Base-by-base conservation (phyloP, 352 stramenopile species). In the Peronospora belbahrii region DNA sequence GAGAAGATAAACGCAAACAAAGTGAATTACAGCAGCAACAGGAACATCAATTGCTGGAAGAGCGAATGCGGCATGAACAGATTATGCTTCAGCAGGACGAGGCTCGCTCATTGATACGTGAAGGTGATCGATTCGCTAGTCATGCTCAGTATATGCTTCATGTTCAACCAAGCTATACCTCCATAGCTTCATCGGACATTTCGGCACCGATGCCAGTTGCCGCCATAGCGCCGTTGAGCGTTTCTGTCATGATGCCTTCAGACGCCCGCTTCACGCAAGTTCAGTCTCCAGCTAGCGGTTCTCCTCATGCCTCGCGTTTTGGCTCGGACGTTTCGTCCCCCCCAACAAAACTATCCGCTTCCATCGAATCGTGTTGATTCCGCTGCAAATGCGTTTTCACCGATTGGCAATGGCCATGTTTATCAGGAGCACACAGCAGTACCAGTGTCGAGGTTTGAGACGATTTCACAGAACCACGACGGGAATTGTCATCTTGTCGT, bases 121-220 rank as follows among this genome's bases (percentile, higher is more conserved):
- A 62, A 28, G 33, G 54, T 14, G 60, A 36, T 31, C 34, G 6
- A 33, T 54, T 37, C 14, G 42, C 61, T 14, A 55, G 43, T 37
- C 48, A 65, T 37, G 49, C 49, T 22, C 44, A 68, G 28, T 49
- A 65, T 55, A 24, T 54, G 8, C 19, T 56, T 22, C 48, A 45
- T 28, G 22, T 41, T 5, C 54, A 55, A 15, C 33, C 54, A 57
- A 41, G 32, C 22, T 62, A 42, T 31, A 24, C 43, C 32, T 67
- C 40, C 15, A 56, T 55, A 35, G 15, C 40, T 6, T 35, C 42
- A 17, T 36, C 59, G 9, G 54, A 13, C 10, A 49, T 48, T 36
- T 45, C 48, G 22, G 40, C 42, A 34, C 37, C 50, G 18, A 50
- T 64, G 43, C 23, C 25, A 20, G 33, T 44, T 33, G 34, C 43